Conservation (phyloP, 2,329 filamentous ascomycete species). For the Blastomyces parvus region DNA sequence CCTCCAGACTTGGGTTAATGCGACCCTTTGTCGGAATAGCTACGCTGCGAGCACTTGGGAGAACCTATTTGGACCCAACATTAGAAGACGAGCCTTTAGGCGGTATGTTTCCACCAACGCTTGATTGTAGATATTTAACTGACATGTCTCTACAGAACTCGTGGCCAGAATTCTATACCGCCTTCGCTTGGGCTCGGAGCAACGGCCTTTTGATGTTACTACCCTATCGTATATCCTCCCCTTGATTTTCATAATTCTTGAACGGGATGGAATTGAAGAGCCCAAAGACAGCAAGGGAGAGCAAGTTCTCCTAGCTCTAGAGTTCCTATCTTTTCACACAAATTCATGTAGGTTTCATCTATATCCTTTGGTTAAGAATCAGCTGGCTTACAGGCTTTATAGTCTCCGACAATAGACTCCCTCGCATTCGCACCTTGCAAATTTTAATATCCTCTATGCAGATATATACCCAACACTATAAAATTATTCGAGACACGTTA, state of each 20-base stretch:
- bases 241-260: slow-evolving; percentile 67
- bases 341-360: slow-evolving; percentile 50
- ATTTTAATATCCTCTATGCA: slow-evolving; percentile 76
- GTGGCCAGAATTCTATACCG: slow-evolving; percentile 85
- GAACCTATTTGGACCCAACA: slow-evolving; percentile 61
- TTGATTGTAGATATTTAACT: slow-evolving; percentile 8
- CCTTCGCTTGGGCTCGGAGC: slow-evolving; percentile 79
- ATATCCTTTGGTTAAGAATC: slow-evolving; percentile 6
- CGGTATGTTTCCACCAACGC: slow-evolving; percentile 32
- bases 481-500: slow-evolving; percentile 85
- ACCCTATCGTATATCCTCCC: slow-evolving; percentile 83
- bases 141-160: slow-evolving; percentile 40
- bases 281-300: slow-evolving; percentile 64
- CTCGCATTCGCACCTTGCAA: slow-evolving; percentile 62
- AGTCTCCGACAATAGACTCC: slow-evolving; percentile 60
- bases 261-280: slow-evolving; percentile 63
- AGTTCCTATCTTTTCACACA: slow-evolving; percentile 83
- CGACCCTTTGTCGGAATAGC: slow-evolving; percentile 80
- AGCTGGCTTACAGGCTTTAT: slow-evolving; percentile 15
- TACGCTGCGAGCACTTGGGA: slow-evolving; percentile 67
- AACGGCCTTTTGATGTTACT: slow-evolving; percentile 83
- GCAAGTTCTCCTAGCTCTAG: slow-evolving; percentile 78
- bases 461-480: slow-evolving; percentile 84
- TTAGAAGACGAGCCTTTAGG: slow-evolving; percentile 73
- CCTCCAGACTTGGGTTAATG: slow-evolving; percentile 63